Conservation (phyloP, 225 moss, liverwort and hornwort species). For the Pleurozium schreberi region DNA sequence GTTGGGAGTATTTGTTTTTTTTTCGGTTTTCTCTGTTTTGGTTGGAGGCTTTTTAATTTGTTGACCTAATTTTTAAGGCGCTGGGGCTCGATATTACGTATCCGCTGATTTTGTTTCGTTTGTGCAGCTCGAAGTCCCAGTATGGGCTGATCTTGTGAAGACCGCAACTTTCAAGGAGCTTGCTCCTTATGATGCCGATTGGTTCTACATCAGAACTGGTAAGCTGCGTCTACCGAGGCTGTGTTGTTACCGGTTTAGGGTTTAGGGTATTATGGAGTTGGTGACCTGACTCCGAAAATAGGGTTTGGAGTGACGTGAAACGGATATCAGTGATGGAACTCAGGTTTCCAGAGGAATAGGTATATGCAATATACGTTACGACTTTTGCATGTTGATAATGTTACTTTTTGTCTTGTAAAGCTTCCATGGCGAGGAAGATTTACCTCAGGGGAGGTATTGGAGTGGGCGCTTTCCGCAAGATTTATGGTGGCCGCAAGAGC, state of each 20-base stretch:
- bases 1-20: too few species aligned
- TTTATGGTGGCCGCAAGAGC: slow-evolving; percentile 91
- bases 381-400: not conserved
- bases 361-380: not conserved
- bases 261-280: not conserved
- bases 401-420: slow-evolving; percentile 10
- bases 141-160: slow-evolving; percentile 79
- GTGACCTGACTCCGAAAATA: not conserved
- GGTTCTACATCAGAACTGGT: slow-evolving; percentile 87
- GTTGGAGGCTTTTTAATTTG: not conserved
- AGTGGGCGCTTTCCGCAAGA: slow-evolving; percentile 86
- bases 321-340: not conserved
- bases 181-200: slow-evolving; percentile 78
- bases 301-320: not conserved
- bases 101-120: not conserved
- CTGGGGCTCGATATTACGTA: not conserved
- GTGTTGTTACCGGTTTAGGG: not conserved
- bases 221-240: not conserved
- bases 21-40: not conserved
- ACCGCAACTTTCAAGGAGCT: slow-evolving; percentile 77
- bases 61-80: not conserved
- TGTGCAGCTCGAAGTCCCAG: slow-evolving; percentile 59
- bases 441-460: slow-evolving; percentile 83
- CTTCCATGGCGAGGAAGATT: slow-evolving; percentile 94
- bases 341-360: not conserved